Evolutionary conservation across 441 rosid genomes (phyloP), one percentile per base, ranked within the genome.

Genomic region (Oxalis stricta): DNA sequence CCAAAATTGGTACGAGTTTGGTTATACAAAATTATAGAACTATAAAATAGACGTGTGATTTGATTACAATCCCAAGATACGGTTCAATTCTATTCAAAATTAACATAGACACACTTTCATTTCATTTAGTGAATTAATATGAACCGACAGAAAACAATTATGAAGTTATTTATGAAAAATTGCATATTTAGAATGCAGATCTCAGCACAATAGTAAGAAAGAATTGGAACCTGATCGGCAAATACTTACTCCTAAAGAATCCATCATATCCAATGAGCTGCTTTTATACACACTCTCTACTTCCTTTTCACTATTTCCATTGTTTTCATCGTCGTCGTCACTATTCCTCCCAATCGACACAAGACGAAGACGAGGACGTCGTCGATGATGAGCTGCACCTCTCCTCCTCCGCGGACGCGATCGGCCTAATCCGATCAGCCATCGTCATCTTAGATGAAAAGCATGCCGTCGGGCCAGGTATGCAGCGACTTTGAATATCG

Each of bases 281-380:
- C 81, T 72, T 18, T 70, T 70, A 39, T 52, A 86, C 10, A 63
- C 42, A 38, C 91, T 82, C 63, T 86, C 76, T 2, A 72, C 91
- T 59, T 82, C 94, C 53, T 65, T 60, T 23, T 73, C 87, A 38
- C 44, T 60, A 55, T 65, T 60, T 23, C 72, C 87, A 38, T 46
- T 60, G 18, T 56, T 38, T 18, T 43, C 64, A 13, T 44, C 76
- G 3, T 51, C 71, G 12, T 69, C 71, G 55, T 75, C 86, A 36
- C 84, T 78, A 32, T 82, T 59, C 41, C 48, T 75, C 21, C 94
- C 94, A 21, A 83, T 79, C 38, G 83, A n/a, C n/a, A n/a, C n/a
- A n/a, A n/a, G n/a, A n/a, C n/a, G n/a, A n/a, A n/a, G n/a, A 71
- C n/a, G 84, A 60, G 1, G 74, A 55, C 6, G 69, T 47, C 26